Base-by-base conservation (phyloP, 192 early-diverging fungal species). In the Dissophora ornata region DNA sequence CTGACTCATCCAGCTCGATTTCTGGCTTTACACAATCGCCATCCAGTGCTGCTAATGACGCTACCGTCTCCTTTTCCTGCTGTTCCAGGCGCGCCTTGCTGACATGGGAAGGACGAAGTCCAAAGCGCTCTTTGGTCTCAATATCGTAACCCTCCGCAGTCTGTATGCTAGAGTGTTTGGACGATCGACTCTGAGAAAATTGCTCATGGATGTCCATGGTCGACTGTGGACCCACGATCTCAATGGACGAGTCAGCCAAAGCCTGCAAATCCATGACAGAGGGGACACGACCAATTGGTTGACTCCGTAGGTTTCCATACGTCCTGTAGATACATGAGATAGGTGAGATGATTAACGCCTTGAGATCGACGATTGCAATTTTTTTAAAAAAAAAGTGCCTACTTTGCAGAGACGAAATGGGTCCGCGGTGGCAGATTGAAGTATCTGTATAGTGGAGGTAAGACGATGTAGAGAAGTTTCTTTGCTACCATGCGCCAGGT, bases 141-240 rank as follows among this genome's bases (percentile, higher is more conserved):
- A 77, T 62, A 38, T 67, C 59, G 26, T 54, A 45, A 2, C 42
- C 46, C 2, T 16, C 26, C 8, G 26, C 21, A 10, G 21, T 21
- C 22, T 51, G 45, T 28, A 51, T 25, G 10, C 73, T 62, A 4
- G 53, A 57, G 0, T 46, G 44, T n/a, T 49, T 67, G 2, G 73
- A 77, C 2, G 59, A 67, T 1, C 73, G 57, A 13, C 30, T 77
- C 54, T 74, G 75, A 5, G 79, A 71, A 28, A 80, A 69, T 42
- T 67, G 62, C 55, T 86, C 85, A n/a, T 80, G 80, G n/a, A 84
- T 55, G 41, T 86, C 85, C 62, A 84, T 86, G 6, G 73, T 63
- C n/a, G 81, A 81, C 40, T 86, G 82, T n/a, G 79, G 11, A 22
- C 85, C 83, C 2, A 84, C 82, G 54, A 81, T 81, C 26, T 86